These are phyloP conservation scores for Leccinum aurantiacum DNA, from an alignment of 768 basidiomycete species.

Conservation along the genomic window DNA sequence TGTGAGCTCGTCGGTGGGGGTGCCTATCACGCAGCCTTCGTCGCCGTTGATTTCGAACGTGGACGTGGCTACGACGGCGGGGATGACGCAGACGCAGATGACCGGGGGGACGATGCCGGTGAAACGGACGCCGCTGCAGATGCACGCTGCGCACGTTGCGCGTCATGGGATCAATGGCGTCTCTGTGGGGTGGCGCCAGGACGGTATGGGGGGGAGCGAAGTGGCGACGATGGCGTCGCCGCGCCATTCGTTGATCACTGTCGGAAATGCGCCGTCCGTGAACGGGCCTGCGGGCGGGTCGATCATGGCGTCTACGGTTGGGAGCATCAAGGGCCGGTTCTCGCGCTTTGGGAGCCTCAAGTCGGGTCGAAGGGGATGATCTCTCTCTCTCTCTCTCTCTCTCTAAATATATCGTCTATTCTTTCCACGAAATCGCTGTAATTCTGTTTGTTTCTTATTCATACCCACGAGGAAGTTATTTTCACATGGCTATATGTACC, in stretches of 20 bases:
- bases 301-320: slow-evolving; percentile 61
- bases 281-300: slow-evolving; percentile 50
- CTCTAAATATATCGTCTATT: neutral
- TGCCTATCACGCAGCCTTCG: slow-evolving; percentile 45
- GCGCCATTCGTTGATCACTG: slow-evolving; percentile 74
- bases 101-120: slow-evolving; percentile 28
- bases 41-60: slow-evolving; percentile 30
- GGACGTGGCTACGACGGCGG: neutral
- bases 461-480: slow-evolving; percentile 18
- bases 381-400: neutral
- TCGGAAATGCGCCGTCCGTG: slow-evolving; percentile 47
- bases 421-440: slow-evolving; percentile 7
- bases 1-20: slow-evolving; percentile 40
- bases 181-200: slow-evolving; percentile 67
- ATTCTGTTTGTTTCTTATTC: slow-evolving; percentile 11
- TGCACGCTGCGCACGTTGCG: slow-evolving; percentile 77
- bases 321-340: slow-evolving; percentile 70
- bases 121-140: slow-evolving; percentile 75
- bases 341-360: slow-evolving; percentile 77
- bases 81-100: too few relatives aligned
- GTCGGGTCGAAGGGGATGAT: slow-evolving; percentile 39
- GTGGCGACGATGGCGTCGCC: slow-evolving; percentile 51
- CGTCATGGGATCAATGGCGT: slow-evolving; percentile 83
- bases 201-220: slow-evolving; percentile 43
- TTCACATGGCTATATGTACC: slow-evolving; percentile 19